These are phyloP conservation scores for Cyclaneusma minus DNA, from an alignment of 2,329 filamentous ascomycete species.

Conservation along the genomic window DNA sequence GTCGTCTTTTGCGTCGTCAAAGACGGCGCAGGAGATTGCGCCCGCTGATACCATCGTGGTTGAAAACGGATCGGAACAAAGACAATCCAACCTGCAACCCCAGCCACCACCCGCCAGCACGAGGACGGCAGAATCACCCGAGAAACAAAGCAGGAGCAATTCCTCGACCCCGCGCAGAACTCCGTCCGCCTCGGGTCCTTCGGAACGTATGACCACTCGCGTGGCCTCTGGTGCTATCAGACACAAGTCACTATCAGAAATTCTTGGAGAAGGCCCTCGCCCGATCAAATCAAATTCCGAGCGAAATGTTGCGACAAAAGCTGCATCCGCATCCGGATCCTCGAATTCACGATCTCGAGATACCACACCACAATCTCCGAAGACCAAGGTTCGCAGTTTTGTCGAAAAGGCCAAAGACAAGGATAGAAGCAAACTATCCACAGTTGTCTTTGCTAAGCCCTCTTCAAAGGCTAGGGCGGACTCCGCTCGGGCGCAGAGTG, in stretches of 20 bases:
- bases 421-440: conserved; percentile 52
- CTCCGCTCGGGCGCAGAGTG: conserved; percentile 6
- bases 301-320: conserved; percentile 5
- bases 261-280: conserved; percentile 42
- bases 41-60: too few species aligned
- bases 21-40: too few species aligned
- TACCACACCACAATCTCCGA: conserved; percentile 28
- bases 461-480: conserved; percentile 25
- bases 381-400: conserved; percentile 14
- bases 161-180: conserved; percentile 11
- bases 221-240: conserved; percentile 55
- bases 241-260: conserved; percentile 60
- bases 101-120: too few species aligned
- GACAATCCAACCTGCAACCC: too few species aligned
- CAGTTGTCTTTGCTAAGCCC: conserved; percentile 65
- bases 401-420: conserved; percentile 29
- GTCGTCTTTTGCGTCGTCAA: too few species aligned
- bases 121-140: too few species aligned
- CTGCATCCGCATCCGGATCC: conserved; percentile 8
- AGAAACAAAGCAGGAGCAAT: too few species aligned
- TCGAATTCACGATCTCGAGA: conserved; percentile 17
- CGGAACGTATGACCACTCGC: conserved; percentile 49
- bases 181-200: conserved; percentile 14
- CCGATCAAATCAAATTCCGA: conserved; percentile 15
- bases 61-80: too few species aligned